phyloP scores from a whole-genome alignment of 2,329 filamentous ascomycete genomes.

The Xylariales sp. region DNA sequence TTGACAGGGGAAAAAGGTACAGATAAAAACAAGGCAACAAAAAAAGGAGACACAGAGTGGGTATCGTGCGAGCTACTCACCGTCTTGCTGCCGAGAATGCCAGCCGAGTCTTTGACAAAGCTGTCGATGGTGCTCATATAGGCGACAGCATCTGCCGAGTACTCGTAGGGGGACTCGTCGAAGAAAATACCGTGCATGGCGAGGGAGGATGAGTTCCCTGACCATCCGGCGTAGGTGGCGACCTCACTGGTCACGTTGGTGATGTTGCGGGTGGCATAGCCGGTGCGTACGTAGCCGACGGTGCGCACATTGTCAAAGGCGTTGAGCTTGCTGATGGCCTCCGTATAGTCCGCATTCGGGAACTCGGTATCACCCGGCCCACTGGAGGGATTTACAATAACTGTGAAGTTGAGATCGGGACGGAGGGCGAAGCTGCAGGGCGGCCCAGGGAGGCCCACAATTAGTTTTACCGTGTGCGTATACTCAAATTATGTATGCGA shows the following conservation, averaged over 20 bases:
- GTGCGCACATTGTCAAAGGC: neutral
- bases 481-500: no score
- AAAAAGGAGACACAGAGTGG: no score
- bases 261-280: conserved; percentile 1
- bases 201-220: neutral
- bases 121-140: neutral
- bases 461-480: no score
- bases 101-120: neutral
- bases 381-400: conserved; percentile 1
- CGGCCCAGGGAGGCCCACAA: no score
- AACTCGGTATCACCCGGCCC: neutral
- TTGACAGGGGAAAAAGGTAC: no score
- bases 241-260: neutral
- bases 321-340: conserved; percentile 1
- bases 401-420: conserved; percentile 1
- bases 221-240: conserved; percentile 2
- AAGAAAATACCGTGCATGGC: conserved; percentile 3
- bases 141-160: neutral
- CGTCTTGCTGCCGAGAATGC: neutral
- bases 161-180: conserved; percentile 1
- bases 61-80: no score
- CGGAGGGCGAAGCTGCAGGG: neutral
- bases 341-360: neutral
- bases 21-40: no score
- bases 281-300: conserved; percentile 1